These are phyloP conservation scores for Coniochaeta ligniaria DNA, from an alignment of 2,329 filamentous ascomycete species.

Conservation along the genomic window DNA sequence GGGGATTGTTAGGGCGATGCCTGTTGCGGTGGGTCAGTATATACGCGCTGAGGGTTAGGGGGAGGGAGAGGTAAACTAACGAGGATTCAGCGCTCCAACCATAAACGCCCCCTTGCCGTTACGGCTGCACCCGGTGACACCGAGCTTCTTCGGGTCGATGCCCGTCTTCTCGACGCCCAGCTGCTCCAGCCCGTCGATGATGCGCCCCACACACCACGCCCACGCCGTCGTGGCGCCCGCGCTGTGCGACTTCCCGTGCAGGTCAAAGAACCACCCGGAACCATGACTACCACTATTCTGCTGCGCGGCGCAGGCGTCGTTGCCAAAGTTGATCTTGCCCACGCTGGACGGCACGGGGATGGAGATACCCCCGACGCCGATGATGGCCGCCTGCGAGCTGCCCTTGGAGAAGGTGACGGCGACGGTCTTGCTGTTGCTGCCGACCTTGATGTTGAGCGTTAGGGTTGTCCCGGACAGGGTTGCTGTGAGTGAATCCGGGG, in stretches of 20 bases:
- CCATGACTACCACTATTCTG: slow-evolving; percentile 35
- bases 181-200: slow-evolving; percentile 49
- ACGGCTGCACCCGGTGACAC: slow-evolving; percentile 53
- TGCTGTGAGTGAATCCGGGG: slow-evolving; percentile 34
- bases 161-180: slow-evolving; percentile 26
- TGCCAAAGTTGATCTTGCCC: slow-evolving; percentile 48
- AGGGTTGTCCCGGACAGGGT: slow-evolving; percentile 16
- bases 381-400: slow-evolving; percentile 41
- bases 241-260: slow-evolving; percentile 44
- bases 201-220: slow-evolving; percentile 51
- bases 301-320: slow-evolving; percentile 46
- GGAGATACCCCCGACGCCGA: slow-evolving; percentile 41
- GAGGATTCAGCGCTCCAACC: slow-evolving; percentile 37
- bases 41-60: too few species aligned
- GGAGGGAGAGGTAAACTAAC: neutral
- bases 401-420: slow-evolving; percentile 30
- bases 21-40: slow-evolving; percentile 26
- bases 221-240: slow-evolving; percentile 50
- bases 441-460: slow-evolving; percentile 18
- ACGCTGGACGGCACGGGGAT: slow-evolving; percentile 45
- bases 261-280: slow-evolving; percentile 47
- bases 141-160: slow-evolving; percentile 38
- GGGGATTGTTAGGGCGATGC: slow-evolving; percentile 50
- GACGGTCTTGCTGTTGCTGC: slow-evolving; percentile 30
- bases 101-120: slow-evolving; percentile 55